These are phyloP conservation scores for Yarrowia phangngaensis DNA, from an alignment of 805 yeast genomes.

Conservation along the genomic window DNA sequence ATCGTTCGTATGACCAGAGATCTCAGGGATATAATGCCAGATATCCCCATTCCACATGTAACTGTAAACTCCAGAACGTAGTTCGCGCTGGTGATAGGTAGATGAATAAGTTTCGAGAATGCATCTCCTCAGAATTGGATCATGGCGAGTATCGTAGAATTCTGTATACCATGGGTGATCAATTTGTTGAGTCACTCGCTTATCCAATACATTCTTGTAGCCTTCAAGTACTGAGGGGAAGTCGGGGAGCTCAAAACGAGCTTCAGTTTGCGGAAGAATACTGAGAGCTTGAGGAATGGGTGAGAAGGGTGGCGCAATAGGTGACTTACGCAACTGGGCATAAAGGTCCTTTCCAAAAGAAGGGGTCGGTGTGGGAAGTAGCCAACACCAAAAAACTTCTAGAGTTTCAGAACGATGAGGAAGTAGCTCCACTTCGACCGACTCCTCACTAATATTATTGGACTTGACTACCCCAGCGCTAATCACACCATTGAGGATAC, in stretches of 20 bases:
- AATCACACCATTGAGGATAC: constrained; percentile 28
- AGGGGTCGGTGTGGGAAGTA: constrained; percentile 10
- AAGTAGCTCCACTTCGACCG: constrained; percentile 29
- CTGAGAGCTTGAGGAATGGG: not conserved
- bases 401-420: constrained; percentile 32
- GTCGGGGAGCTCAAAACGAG: not conserved
- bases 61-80: constrained; percentile 7
- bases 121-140: constrained; percentile 1
- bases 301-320: constrained; percentile 3
- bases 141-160: constrained; percentile 7
- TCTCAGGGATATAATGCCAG: constrained; percentile 12
- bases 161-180: constrained; percentile 17
- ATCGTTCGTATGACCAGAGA: constrained; percentile 9
- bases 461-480: constrained; percentile 37
- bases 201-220: constrained; percentile 3
- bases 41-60: constrained; percentile 14
- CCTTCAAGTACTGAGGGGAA: constrained; percentile 9
- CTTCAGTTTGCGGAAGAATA: not conserved
- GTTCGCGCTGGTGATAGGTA: constrained; percentile 2
- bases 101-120: constrained; percentile 1
- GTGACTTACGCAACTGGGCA: not conserved
- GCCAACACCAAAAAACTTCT: constrained; percentile 30
- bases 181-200: not conserved
- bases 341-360: not conserved
- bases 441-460: constrained; percentile 32